Evolutionary conservation across 2,329 filamentous ascomycete species (phyloP), one percentile per base, ranked within the genome.

Genomic region (Pezicula carpinea): DNA sequence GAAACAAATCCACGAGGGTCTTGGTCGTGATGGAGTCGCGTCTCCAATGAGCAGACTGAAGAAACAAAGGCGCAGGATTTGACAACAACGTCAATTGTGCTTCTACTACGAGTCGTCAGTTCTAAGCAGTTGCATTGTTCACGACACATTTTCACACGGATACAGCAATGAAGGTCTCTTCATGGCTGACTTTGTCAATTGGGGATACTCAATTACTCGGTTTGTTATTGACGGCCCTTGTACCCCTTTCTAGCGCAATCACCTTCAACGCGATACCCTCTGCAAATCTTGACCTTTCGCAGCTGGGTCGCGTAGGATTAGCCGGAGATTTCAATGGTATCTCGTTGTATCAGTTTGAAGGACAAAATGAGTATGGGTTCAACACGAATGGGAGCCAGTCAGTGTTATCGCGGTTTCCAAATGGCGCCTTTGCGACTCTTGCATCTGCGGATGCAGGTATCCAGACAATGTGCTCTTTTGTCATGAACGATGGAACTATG

Each of bases 311-410:
- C 58, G 83, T 96, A 56, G 90, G 87, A 46, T 76, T 99, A 49
- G 86, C 83, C 1, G 93, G 93, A 58, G 85, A 96, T 68, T 99
- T 96, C 65, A 82, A 88, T 60, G 89, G 90, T 46, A 87, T 97
- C 59, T 96, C 93, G 11, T 73, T 96, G 33, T 97, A 93, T 71
- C 75, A 91, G 63, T 97, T 83, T 60, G 75, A 85, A 60, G 88
- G 86, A 53, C 92, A 99, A 65, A 83, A 75, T 49, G 81, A 92
- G 66, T 72, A 75, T 51, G 69, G 77, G 14, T 79, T 81, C 58
- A 82, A 71, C 59, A 80, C 77, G 49, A 90, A 95, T 73, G 89
- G 87, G 63, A 89, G 84, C 59, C 82, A 91, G 61, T 85, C 88
- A 15, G 78, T 99, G 34, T 77, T 96, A 46, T 81, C 85, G 17